Evolutionary conservation across 1,284 basidiomycete genomes (phyloP), one percentile per base, ranked within the genome.

Genomic region (Wallemia ichthyophaga): DNA sequence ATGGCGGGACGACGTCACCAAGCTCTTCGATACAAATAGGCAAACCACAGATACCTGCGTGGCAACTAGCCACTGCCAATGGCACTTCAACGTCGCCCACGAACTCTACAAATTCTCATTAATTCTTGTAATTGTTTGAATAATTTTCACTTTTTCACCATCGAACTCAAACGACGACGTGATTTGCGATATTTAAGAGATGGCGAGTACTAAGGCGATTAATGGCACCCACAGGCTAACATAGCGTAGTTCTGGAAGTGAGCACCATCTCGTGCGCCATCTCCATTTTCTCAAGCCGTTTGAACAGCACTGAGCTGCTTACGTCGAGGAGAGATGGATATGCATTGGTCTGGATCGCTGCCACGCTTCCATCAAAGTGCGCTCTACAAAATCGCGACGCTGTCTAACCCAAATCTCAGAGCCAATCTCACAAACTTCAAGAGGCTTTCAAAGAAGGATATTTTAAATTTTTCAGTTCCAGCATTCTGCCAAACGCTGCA

Each of bases 1-100:
- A 59, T 25, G 56, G 56, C n/a, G 76, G 79, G 19, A 62, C 68
- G 11, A 13, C 2, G 60, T 66, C 26, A 61, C 72, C 69, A 60
- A 75, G 70, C 59, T 72, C 65, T 58, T 70, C 70, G 26, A 58
- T 57, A 57, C 58, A 21, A n/a, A 59, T 59, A 55, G 76, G 77
- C 0, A 76, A 78, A 64, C 82, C 85, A 13, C 76, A 83, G 13
- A 87, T 92, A 67, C 87, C 87, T 1, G 76, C 84, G 2, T 92
- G 87, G 87, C 87, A 92, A 68, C 72, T 83, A 19, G 37, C 37
- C n/a, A 48, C 37, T 5, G 37, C 37, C n/a, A 48, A 48, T 48
- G 37, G 37, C 11, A 21, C 13, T 13, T 3, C 13, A 31, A 7
- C 28, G 7, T 17, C 28, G 17, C 17, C 28, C 7, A 31, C 28